Evolutionary conservation across 805 yeast genomes (phyloP).

Genomic region (Phaffomyces antillensis): DNA sequence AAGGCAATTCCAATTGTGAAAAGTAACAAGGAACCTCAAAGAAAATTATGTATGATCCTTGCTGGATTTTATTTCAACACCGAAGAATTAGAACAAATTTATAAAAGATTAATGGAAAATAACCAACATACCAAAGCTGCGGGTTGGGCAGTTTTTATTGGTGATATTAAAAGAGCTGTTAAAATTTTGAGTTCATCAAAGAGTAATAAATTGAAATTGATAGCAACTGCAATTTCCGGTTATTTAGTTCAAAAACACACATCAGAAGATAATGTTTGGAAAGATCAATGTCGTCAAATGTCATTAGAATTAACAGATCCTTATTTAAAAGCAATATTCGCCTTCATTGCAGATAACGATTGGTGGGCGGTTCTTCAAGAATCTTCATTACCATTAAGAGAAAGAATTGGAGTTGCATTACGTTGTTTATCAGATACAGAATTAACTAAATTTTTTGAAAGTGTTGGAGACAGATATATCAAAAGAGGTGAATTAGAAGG

Average conservation of each 20-base stretch:
- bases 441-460: constrained; percentile 59
- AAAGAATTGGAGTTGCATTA: constrained; percentile 84
- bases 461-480: constrained; percentile 66
- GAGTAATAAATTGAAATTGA: constrained; percentile 61
- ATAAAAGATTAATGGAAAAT: constrained; percentile 43
- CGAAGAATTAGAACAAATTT: constrained; percentile 65
- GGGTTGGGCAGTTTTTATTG: constrained; percentile 95
- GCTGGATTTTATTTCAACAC: constrained; percentile 87
- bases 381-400: constrained; percentile 78
- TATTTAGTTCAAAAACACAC: constrained; percentile 60
- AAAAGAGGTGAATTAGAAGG: constrained; percentile 86
- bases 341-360: constrained; percentile 86
- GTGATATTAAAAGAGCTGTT: constrained; percentile 76
- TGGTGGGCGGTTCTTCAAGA: constrained; percentile 97
- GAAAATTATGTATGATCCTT: constrained; percentile 73
- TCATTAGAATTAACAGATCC: constrained; percentile 88
- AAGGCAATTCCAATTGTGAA: constrained; percentile 26
- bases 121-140: constrained; percentile 86
- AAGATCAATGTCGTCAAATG: constrained; percentile 83
- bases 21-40: constrained; percentile 51
- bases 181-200: constrained; percentile 70
- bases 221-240: constrained; percentile 93
- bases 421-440: constrained; percentile 79
- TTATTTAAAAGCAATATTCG: constrained; percentile 84
- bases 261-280: constrained; percentile 54